Percentiles rank a stretch among this genome's conserved stretches.
These are phyloP conservation scores for Paramecium caudatum DNA, from an alignment of 73 alveolate genomes.

Conservation along the genomic window DNA sequence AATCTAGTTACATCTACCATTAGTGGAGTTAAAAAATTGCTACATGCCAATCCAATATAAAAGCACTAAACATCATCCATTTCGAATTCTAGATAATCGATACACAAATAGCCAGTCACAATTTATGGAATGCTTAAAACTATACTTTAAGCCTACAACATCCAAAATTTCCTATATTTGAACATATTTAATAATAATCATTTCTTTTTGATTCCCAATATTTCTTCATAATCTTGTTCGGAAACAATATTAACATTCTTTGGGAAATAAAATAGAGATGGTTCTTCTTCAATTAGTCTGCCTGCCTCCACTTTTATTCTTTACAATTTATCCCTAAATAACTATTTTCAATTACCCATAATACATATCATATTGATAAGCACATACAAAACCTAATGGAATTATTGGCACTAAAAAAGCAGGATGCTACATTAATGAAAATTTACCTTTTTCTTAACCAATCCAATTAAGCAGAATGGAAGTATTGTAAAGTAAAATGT, in stretches of 20 bases:
- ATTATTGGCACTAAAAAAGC: neutral
- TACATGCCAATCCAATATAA: constrained; percentile 5
- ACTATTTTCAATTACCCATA: neutral
- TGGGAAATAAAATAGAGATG: neutral
- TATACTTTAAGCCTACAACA: neutral
- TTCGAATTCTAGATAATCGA: neutral
- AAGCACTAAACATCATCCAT: neutral
- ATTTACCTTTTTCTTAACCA: neutral
- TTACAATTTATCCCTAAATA: neutral
- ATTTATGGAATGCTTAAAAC: constrained; percentile 40
- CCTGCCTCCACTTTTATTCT: constrained; percentile 48
- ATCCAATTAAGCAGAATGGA: constrained; percentile 18
- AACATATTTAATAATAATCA: constrained; percentile 47
- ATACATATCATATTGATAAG: constrained; percentile 49
- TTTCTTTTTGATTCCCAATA: neutral
- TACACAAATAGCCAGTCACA: constrained; percentile 29
- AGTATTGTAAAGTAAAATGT: neutral
- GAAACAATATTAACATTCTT: constrained; percentile 2
- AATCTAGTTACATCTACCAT: constrained; percentile 10
- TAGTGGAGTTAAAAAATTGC: neutral
- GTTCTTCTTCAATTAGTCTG: constrained; percentile 11
- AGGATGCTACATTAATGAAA: neutral
- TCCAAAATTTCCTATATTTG: constrained; percentile 32
- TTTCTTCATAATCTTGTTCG: constrained; percentile 8
- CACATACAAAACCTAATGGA: constrained; percentile 59